Base-by-base conservation (phyloP, 306 rosid genomes). In the Sesbania bispinosa region DNA sequence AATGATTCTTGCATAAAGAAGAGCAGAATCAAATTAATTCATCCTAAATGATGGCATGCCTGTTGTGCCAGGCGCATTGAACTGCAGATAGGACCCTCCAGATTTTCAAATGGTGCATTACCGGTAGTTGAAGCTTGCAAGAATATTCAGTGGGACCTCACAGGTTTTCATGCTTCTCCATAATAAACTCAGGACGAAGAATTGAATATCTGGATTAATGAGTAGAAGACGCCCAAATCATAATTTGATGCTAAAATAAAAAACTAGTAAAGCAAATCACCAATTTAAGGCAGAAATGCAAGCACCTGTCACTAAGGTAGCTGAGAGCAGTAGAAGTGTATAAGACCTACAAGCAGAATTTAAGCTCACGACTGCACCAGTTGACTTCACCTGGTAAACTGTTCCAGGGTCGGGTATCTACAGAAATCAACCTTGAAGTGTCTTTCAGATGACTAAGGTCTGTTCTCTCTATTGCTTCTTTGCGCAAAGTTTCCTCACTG, bases 291-390 rank as follows among this genome's bases (percentile, higher is more conserved):
- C 62, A 55, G 15, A 58, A 77, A 64, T 62, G 59, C 29, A 75
- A n/a, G 74, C 55, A 94, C 99, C 99, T 94, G 92, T 94, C 99
- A 82, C 97, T 94, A 2, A n/a, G 99, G 99, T 39, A 94, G 96
- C 84, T 94, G 99, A 69, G 99, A 94, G 89, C 99, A 94, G 87
- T 87, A 94, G 80, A 94, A 94, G 88, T 94, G 99, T 80, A 89
- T 62, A 11, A 94, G 93, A 51, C 99, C 99, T 59, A 91, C 99
- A 51, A n/a, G 99, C 91, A 82, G 99, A 94, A 82, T 94, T 94
- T 82, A 94, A 86, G 83, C 99, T 94, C 74, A 94, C 99, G 21
- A 91, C 86, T 32, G 99, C 99, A 80, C 99, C 99, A 20, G 99
- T 94, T 65, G 97, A 90, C 80, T 91, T 88, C 73, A 94, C 99